Evolutionary conservation across 768 basidiomycete genomes (phyloP).

Genomic region (Trametes cingulata): DNA sequence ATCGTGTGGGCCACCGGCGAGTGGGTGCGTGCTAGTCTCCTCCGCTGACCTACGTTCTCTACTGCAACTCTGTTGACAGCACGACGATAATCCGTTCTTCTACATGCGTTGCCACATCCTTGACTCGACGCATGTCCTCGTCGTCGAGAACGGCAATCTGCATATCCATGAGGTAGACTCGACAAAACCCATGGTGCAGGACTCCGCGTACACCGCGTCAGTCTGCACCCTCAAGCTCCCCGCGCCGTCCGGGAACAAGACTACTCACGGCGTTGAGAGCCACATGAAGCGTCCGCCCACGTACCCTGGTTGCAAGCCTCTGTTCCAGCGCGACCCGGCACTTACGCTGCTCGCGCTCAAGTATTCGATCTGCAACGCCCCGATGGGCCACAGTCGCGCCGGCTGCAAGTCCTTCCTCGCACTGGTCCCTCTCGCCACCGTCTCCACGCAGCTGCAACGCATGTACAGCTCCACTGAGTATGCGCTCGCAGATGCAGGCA

Average conservation of each 20-base stretch:
- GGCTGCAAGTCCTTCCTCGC: background rate
- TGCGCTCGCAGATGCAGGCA: background rate
- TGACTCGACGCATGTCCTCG: background rate
- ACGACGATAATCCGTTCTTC: background rate
- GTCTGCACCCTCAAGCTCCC: background rate
- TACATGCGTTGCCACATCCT: constrained; percentile 1
- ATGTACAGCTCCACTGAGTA: background rate
- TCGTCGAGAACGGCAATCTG: background rate
- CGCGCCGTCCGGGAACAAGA: background rate
- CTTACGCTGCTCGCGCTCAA: background rate
- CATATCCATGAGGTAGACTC: background rate
- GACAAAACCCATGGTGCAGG: background rate
- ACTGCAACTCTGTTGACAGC: background rate
- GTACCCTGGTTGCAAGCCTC: background rate
- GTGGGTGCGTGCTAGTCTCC: background rate
- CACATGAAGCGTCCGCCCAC: background rate
- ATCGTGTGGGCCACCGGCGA: background rate
- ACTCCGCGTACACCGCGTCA: background rate
- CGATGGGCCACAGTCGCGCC: background rate
- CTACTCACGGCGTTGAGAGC: constrained; percentile 1
- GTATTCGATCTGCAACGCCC: background rate
- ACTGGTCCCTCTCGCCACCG: background rate
- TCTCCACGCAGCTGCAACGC: background rate
- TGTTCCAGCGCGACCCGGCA: constrained; percentile 3
- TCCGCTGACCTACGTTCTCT: no score